Base-by-base conservation (phyloP, 257 asterid species). In the Fraxinus cuspidata region DNA sequence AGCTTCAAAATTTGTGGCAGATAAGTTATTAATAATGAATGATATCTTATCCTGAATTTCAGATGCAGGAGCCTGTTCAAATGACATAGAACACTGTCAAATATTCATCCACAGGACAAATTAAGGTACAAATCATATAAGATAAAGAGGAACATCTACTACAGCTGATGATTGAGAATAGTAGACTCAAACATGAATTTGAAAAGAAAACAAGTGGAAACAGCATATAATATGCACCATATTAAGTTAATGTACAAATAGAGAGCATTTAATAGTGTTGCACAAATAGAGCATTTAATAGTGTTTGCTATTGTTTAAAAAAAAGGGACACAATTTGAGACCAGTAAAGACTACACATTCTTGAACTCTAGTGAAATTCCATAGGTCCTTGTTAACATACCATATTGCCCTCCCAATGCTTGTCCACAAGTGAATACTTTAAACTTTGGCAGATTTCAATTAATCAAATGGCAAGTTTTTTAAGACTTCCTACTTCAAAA, bases 31-130 rank as follows among this genome's bases (percentile, higher is more conserved):
- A 63, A 96, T 88, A 73, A 83, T 88, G 78, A 96, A 96, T 47
- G 97, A 93, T 77, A 96, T 89, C 81, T 96, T 96, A 83, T 96
- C 99, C 91, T 93, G 99, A 87, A 86, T 78, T 84, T 96, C 99
- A 37, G 91, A 88, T 27, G 92, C 92, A 38, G 99, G 99, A 72
- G 92, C 96, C 99, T 96, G 96, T 85, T 81, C 71, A 23, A 75
- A 44, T 25, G 19, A 75, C 71, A 18, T 31, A 67, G 49, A 64
- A 77, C 53, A 70, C 28, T 37, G 34, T 63, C 56, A 80, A 76
- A 73, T 44, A 47, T 65, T 78, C 75, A 81, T 71, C 28, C 27
- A 64, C 49, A n/a, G 65, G 72, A 37, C 32, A 78, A 58, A 28
- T 1, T 63, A 72, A 44, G 27, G 60, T 51, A 60, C 8, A 56